Conservation (phyloP, 2,329 filamentous ascomycete species). For the Lachnellula willkommii region DNA sequence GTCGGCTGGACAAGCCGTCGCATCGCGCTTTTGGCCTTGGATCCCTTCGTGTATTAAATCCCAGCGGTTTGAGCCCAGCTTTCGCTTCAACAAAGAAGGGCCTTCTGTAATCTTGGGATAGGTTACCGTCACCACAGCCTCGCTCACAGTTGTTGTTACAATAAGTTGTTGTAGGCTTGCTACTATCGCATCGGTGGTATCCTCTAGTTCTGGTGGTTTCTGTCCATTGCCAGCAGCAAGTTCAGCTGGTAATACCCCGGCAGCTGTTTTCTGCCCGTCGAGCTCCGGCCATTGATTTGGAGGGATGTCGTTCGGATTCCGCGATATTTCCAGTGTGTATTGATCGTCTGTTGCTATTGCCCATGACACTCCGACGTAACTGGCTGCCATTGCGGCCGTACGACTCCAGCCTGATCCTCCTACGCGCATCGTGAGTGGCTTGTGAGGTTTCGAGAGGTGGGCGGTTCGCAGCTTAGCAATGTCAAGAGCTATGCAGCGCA, state of each 20-base stretch:
- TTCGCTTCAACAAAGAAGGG: constrained; percentile 18
- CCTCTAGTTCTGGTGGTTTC: neutral
- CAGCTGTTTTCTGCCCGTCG: constrained; percentile 5
- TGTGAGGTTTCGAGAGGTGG: neutral
- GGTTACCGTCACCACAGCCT: constrained; percentile 9
- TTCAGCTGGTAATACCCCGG: neutral
- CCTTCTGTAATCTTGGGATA: constrained; percentile 23
- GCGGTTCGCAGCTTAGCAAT: neutral
- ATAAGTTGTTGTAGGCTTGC: neutral
- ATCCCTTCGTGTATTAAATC: constrained; percentile 27
- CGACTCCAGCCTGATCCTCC: constrained; percentile 9
- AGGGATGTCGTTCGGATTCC: neutral
- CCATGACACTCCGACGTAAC: constrained; percentile 8
- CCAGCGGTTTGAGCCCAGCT: constrained; percentile 26
- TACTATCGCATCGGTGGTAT: neutral
- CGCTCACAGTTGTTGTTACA: constrained; percentile 2
- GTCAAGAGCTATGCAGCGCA: constrained; percentile 2
- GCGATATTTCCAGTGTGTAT: neutral
- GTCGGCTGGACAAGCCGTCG: constrained; percentile 20
- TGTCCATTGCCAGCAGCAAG: neutral
- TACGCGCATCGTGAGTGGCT: constrained; percentile 12
- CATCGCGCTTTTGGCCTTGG: constrained; percentile 26
- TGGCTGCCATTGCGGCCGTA: constrained; percentile 9
- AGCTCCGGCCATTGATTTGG: neutral
- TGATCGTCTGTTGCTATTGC: constrained; percentile 1